phyloP scores from a whole-genome alignment of 140 eudicot species.

The Flaveria floridana region DNA sequence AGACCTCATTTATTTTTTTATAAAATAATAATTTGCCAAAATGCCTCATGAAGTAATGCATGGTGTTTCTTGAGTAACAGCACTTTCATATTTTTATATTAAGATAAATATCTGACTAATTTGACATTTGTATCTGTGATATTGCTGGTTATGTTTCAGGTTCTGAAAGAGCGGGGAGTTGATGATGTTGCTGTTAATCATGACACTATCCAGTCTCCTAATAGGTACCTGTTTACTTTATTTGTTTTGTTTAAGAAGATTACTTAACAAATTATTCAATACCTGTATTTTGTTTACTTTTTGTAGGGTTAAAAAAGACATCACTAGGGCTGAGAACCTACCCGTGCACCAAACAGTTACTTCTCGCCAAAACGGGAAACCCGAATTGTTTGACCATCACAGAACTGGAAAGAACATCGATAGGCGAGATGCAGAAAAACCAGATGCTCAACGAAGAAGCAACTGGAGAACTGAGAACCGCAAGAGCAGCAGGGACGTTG shows the following conservation, averaged over 20 bases:
- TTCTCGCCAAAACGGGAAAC: conserved; percentile 51
- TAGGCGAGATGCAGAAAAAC: conserved; percentile 52
- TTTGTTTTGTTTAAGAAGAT: background rate
- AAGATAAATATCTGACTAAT: background rate
- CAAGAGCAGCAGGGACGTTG: conserved; percentile 60
- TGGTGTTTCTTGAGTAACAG: background rate
- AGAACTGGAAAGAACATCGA: conserved; percentile 46
- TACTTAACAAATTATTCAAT: background rate
- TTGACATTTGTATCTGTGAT: conserved; percentile 14
- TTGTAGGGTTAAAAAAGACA: conserved; percentile 56
- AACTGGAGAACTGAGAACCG: conserved; percentile 69
- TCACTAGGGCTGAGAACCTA: conserved; percentile 38
- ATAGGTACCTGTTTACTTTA: conserved; percentile 46
- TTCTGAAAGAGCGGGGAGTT: conserved; percentile 76
- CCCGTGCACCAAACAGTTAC: conserved; percentile 40
- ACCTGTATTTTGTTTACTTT: background rate
- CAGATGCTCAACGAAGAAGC: conserved; percentile 66
- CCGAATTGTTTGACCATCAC: conserved; percentile 49
- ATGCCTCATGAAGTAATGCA: background rate
- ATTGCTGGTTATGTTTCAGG: conserved; percentile 44
- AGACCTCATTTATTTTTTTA: background rate
- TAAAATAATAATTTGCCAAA: background rate
- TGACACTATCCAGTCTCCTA: conserved; percentile 49
- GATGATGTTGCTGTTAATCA: conserved; percentile 57
- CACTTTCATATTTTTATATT: background rate